Percentiles rank a stretch among this genome's conserved stretches.
Evolutionary conservation across 805 yeast genomes (phyloP).

Genomic region (Wickerhamiella dianesei): DNA sequence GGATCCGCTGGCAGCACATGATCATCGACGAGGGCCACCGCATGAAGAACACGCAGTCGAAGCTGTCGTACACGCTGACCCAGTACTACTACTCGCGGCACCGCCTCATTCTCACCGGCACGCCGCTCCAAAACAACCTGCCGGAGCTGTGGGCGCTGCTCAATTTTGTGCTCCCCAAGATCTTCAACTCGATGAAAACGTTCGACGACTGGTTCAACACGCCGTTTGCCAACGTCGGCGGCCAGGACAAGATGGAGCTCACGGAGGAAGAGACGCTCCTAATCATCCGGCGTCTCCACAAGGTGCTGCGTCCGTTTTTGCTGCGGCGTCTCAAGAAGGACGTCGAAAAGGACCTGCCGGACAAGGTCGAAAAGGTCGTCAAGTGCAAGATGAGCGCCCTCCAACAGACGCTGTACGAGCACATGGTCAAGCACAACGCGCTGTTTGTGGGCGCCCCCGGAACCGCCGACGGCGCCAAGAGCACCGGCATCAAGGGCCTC

Average conservation of each 20-base stretch:
- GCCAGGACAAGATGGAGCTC: slow-evolving; percentile 82
- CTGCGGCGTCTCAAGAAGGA: slow-evolving; percentile 91
- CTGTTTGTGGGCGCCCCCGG: slow-evolving; percentile 43
- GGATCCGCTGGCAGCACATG: slow-evolving; percentile 90
- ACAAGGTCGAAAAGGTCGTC: slow-evolving; percentile 84
- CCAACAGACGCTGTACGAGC: slow-evolving; percentile 73
- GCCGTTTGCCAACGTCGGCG: slow-evolving; percentile 95
- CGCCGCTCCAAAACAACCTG: slow-evolving; percentile 86
- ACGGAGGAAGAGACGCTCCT: slow-evolving; percentile 93
- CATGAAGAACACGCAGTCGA: slow-evolving; percentile 87
- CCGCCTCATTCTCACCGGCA: slow-evolving; percentile 87
- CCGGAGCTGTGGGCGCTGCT: slow-evolving; percentile 96
- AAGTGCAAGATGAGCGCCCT: slow-evolving; percentile 86
- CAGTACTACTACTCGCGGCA: slow-evolving; percentile 73
- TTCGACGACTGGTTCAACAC: slow-evolving; percentile 99
- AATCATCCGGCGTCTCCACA: slow-evolving; percentile 89
- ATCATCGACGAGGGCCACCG: slow-evolving; percentile 98
- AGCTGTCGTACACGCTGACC: slow-evolving; percentile 70
- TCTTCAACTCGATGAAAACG: slow-evolving; percentile 90
- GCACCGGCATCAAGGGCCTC: slow-evolving; percentile 60
- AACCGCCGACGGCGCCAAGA: slow-evolving; percentile 27
- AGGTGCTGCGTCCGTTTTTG: slow-evolving; percentile 86
- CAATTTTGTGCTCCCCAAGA: slow-evolving; percentile 88
- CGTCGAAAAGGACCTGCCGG: slow-evolving; percentile 92
- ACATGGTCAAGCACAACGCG: slow-evolving; percentile 76